Evolutionary conservation across 2,329 filamentous ascomycete species (phyloP), one percentile per base, ranked within the genome.

Genomic region (Spiromastix sp.): DNA sequence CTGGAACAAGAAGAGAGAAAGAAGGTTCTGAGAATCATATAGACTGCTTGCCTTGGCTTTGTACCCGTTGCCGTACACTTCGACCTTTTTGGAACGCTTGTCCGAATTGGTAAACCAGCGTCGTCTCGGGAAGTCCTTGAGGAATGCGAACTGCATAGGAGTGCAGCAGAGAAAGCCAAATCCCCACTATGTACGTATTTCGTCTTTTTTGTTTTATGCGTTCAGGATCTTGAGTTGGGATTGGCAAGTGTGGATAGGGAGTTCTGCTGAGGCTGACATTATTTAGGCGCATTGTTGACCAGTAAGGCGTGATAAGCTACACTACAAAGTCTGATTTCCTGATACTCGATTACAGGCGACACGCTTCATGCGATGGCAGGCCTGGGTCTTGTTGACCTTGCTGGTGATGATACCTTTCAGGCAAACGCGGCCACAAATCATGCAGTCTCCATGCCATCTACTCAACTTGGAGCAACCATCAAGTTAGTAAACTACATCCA

Each of bases 31-130:
- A n/a, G n/a, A n/a, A n/a, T 26, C 12, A 19, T 15, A 4, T 28
- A 60, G 57, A 41, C 51, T 1, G 54, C 57, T 9, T 51, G 55
- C 0, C 35, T 60, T n/a, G 57, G 55, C 1, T 60, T 60, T 22
- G 46, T 60, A 2, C 56, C 57, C 2, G 54, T 60, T 13, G 57
- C 57, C 0, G 43, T 56, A 10, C 49, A 56, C 21, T 60, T 60
- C 37, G 37, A 53, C 28, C 42, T 60, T 8, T 60, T 60, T 31
- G 37, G 43, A 12, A 43, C 46, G 15, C 34, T 60, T 1, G 50
- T 51, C 5, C 36, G 30, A 5, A 42, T 53, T 19, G 48, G 46
- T 2, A 42, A 43, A 11, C 44, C 50, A 2, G 50, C 48, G 4
- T 55, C 44, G 4, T 48, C 49, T 6, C 39, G 52, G 19, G 48